These are phyloP conservation scores for Tieghemiomyces parasiticus DNA, from an alignment of 192 early-diverging fungal species.

Conservation along the genomic window DNA sequence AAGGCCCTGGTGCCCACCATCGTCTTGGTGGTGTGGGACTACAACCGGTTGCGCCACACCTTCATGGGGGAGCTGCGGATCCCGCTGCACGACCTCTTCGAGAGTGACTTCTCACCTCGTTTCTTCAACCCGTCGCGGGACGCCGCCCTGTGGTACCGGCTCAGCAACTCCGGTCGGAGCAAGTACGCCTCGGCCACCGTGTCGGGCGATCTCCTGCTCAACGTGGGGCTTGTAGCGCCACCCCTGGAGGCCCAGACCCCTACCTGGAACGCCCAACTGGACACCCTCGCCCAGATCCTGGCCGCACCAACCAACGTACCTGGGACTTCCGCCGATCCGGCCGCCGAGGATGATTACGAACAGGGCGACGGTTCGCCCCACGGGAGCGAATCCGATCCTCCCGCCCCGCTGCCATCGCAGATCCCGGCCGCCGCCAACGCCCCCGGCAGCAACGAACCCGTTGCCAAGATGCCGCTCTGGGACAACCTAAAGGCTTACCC, in stretches of 20 bases:
- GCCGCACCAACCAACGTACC: background rate
- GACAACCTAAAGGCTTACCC: background rate
- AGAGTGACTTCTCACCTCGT: conserved; percentile 19
- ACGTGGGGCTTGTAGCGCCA: conserved; percentile 5
- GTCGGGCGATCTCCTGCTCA: conserved; percentile 12
- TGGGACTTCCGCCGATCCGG: background rate
- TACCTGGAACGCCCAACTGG: conserved; percentile 12
- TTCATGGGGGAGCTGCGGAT: conserved; percentile 49
- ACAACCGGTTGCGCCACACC: conserved; percentile 43
- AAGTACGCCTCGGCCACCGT: conserved; percentile 21
- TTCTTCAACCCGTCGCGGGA: conserved; percentile 37
- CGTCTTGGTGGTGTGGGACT: conserved; percentile 48
- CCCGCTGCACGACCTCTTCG: conserved; percentile 38
- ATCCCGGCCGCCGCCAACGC: too few relatives aligned
- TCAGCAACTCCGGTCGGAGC: conserved; percentile 1
- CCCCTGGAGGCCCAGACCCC: conserved; percentile 13
- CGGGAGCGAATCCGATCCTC: too few relatives aligned
- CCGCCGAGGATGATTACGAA: background rate
- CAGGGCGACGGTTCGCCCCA: background rate
- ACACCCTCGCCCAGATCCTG: conserved; percentile 2
- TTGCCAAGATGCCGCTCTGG: background rate
- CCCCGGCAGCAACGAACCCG: background rate
- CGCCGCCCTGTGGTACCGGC: conserved; percentile 12
- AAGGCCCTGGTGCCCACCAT: conserved; percentile 21
- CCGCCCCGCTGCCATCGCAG: too few relatives aligned